These are phyloP conservation scores for Yarrowia sp. DNA, from an alignment of 805 yeast genomes.

Conservation along the genomic window DNA sequence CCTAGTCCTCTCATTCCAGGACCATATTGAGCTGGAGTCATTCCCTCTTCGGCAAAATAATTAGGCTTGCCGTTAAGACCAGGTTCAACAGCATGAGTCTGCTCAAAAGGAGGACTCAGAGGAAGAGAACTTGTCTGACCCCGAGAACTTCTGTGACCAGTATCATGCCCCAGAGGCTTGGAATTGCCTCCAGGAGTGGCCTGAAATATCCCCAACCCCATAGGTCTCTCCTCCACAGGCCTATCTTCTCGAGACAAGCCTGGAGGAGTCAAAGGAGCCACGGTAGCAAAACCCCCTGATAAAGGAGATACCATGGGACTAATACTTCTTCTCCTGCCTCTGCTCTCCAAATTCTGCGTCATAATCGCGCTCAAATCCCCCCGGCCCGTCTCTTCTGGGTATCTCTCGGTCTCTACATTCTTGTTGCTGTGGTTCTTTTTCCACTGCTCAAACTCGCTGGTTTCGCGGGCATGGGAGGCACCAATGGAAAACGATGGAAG, in stretches of 20 bases:
- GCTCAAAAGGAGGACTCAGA: neutral
- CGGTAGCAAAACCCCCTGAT: neutral
- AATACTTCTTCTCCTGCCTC: too few species aligned
- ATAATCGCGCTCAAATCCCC: too few species aligned
- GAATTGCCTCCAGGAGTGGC: neutral
- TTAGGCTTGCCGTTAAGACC: neutral
- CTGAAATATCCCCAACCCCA: neutral
- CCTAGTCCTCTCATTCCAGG: neutral
- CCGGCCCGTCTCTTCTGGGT: neutral
- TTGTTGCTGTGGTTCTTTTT: neutral
- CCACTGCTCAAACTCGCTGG: neutral
- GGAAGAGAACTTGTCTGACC: too few species aligned
- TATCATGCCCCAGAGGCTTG: too few species aligned
- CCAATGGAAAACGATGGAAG: neutral
- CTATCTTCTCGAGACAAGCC: neutral
- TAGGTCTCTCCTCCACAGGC: neutral
- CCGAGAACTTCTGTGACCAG: too few species aligned
- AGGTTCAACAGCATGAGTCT: neutral
- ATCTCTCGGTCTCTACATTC: neutral
- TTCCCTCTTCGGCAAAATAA: neutral
- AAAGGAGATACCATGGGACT: neutral
- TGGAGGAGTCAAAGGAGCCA: constrained; percentile 9
- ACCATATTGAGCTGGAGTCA: neutral
- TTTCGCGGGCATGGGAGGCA: neutral
- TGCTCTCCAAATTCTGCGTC: neutral